Evolutionary conservation across 2,329 filamentous ascomycete genomes (phyloP).

Genomic region (Aspergillus niger): DNA sequence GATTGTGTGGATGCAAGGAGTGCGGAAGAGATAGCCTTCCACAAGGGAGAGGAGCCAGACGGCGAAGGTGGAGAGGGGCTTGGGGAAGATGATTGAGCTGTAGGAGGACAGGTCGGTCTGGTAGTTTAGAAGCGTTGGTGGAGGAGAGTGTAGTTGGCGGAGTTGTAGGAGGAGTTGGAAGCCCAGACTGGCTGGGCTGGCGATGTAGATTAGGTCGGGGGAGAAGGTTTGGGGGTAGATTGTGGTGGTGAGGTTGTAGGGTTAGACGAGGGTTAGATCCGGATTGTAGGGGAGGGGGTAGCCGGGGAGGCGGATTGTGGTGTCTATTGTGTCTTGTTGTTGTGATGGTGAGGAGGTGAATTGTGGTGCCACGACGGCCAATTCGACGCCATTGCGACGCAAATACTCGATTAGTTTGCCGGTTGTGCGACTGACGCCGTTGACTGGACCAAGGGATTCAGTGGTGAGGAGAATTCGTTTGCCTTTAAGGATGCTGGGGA

Average conservation of each 20-base stretch:
- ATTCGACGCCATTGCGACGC: slow-evolving; percentile 62
- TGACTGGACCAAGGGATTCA: slow-evolving; percentile 71
- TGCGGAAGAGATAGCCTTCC: slow-evolving; percentile 66
- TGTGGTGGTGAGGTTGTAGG: slow-evolving; percentile 61
- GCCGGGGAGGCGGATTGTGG: slow-evolving; percentile 58
- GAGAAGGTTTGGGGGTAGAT: slow-evolving; percentile 64
- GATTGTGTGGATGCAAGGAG: slow-evolving; percentile 64
- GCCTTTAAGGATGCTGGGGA: slow-evolving; percentile 54
- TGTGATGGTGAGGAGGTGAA: slow-evolving; percentile 31
- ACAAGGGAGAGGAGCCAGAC: slow-evolving; percentile 64
- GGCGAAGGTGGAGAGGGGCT: slow-evolving; percentile 61
- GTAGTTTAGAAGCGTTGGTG: slow-evolving; percentile 68
- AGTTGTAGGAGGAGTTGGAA: slow-evolving; percentile 73
- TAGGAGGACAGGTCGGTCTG: slow-evolving; percentile 72
- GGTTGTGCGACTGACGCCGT: slow-evolving; percentile 72
- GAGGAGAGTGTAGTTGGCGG: slow-evolving; percentile 58
- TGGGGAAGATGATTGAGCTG: slow-evolving; percentile 68
- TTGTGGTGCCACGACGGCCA: slow-evolving; percentile 67
- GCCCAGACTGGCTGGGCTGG: slow-evolving; percentile 68
- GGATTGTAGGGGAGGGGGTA: slow-evolving; percentile 72
- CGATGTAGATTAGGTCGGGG: slow-evolving; percentile 70
- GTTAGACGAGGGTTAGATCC: slow-evolving; percentile 69
- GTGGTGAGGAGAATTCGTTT: slow-evolving; percentile 68
- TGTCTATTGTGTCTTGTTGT: slow-evolving; percentile 3
- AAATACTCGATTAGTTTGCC: slow-evolving; percentile 69